Evolutionary conservation across 1,139 yeast species (phyloP), one percentile per base, ranked within the genome.

Genomic region (Pichia sp.): DNA sequence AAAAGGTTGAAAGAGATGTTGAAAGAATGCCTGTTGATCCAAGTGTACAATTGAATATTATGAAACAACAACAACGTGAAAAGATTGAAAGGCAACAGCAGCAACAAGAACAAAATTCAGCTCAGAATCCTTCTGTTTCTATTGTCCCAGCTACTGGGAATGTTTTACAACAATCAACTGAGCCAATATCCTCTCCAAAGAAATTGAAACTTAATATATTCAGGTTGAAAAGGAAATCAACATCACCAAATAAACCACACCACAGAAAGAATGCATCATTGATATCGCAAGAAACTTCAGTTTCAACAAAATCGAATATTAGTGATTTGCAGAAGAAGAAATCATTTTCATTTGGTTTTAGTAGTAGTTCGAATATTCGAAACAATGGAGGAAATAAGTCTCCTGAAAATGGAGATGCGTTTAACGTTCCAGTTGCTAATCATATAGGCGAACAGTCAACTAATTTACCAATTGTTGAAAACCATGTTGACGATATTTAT

Each of bases 21-120:
- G 43, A 47, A 7, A n/a, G 14, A 25, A 46, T 51, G 53, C 56
- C 56, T n/a, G 45, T 53, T 34, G 48, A 51, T 45, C 53, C 56
- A 10, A 43, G 41, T 9, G 51, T 48, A 29, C 54, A 46, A 33
- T 31, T 47, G 16, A 42, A 50, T 36, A 47, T 34, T 18, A 13
- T 42, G 31, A 44, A 47, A 28, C 33, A 48, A 29, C 28, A 42
- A 28, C 27, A 44, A 28, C 22, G 28, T 10, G 38, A 29, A n/a
- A 27, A 9, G 8, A 18, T 36, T 44, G 22, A 16, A 19, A 48
- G 11, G 33, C 28, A 34, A 10, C 25, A 33, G 16, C 29, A 25
- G 16, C 30, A 28, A 28, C 8, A 16, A 14, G 22, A 10, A 9
- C 38, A 39, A 46, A 16, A 11, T 5, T 8, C 11, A 25, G 27